A percentile compares a stretch with the other conserved stretches of the same genome.
phyloP scores from a whole-genome alignment of 1,139 yeast genomes.

The Magnusiomyces tetraspermus region DNA sequence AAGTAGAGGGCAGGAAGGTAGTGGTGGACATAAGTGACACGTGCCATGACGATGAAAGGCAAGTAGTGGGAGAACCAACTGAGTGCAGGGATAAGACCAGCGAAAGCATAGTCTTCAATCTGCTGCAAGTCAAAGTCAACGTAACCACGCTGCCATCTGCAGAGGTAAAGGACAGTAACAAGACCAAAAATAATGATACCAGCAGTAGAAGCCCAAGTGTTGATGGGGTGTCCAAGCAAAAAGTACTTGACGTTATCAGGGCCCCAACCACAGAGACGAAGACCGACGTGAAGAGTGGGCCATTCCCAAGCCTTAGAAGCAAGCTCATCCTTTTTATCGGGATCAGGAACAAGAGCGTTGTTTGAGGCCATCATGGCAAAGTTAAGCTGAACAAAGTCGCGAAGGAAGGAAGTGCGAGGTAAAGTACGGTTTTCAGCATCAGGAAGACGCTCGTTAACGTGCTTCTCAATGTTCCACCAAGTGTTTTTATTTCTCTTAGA shows the following conservation, averaged over 20 bases:
- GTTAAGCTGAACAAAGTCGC: slow-evolving; percentile 86
- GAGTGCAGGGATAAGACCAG: slow-evolving; percentile 80
- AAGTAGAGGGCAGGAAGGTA: slow-evolving; percentile 94
- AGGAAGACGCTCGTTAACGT: slow-evolving; percentile 66
- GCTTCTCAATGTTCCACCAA: slow-evolving; percentile 96
- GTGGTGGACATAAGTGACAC: slow-evolving; percentile 96
- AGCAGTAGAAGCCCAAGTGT: slow-evolving; percentile 83
- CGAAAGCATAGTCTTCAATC: slow-evolving; percentile 48
- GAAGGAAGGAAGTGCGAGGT: slow-evolving; percentile 75
- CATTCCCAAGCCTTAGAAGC: slow-evolving; percentile 97
- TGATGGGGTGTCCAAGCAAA: slow-evolving; percentile 86
- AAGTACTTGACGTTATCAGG: slow-evolving; percentile 71
- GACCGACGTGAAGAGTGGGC: slow-evolving; percentile 89
- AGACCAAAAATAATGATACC: slow-evolving; percentile 56
- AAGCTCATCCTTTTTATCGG: slow-evolving; percentile 81
- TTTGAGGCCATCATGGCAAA: slow-evolving; percentile 99
- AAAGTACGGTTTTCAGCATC: slow-evolving; percentile 58
- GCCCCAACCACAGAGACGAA: slow-evolving; percentile 94
- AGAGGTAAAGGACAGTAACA: slow-evolving; percentile 46
- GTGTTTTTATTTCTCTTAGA: slow-evolving; percentile 83
- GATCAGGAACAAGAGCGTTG: slow-evolving; percentile 89
- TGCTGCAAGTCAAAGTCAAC: slow-evolving; percentile 48
- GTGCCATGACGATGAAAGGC: slow-evolving; percentile 90
- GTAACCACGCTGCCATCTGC: slow-evolving; percentile 93
- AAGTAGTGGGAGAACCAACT: slow-evolving; percentile 93